phyloP scores from a whole-genome alignment of 163 green algal genomes.

The Scenedesmus sp. region DNA sequence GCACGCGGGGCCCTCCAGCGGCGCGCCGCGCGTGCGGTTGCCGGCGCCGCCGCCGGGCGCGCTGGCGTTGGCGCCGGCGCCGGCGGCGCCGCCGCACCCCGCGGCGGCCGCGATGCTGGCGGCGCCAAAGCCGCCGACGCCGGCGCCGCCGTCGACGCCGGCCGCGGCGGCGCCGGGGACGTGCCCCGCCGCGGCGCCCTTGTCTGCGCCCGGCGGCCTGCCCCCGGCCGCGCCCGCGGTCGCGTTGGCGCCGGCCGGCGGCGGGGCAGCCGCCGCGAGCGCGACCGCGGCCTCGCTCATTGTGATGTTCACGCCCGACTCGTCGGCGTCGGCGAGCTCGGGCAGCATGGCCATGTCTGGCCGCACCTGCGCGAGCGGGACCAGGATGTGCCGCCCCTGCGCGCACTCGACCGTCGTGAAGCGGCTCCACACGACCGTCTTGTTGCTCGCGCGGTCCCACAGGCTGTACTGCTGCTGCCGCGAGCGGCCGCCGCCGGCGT shows the following conservation, averaged over 20 bases:
- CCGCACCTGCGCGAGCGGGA: constrained; percentile 31
- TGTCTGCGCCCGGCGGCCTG: background rate
- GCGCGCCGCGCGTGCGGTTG: background rate
- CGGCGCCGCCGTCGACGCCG: background rate
- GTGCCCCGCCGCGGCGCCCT: no score
- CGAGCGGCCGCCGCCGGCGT: background rate
- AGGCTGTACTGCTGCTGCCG: constrained; percentile 25
- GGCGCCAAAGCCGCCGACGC: background rate
- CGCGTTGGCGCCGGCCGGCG: no score
- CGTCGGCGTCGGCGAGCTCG: constrained; percentile 22
- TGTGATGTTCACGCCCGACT: constrained; percentile 14
- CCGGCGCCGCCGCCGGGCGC: constrained; percentile 1
- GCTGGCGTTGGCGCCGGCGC: background rate
- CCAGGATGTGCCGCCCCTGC: constrained; percentile 17
- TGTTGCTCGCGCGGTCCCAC: constrained; percentile 17
- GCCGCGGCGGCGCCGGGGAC: constrained; percentile 3
- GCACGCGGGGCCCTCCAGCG: no score
- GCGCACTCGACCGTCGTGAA: constrained; percentile 27
- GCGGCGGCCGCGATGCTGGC: no score
- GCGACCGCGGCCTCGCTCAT: constrained; percentile 36
- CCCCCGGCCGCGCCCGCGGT: background rate
- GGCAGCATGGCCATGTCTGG: constrained; percentile 35
- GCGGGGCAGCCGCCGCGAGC: background rate
- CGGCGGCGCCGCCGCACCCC: background rate
- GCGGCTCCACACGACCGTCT: constrained; percentile 22